These are phyloP conservation scores for Ceratocystis colombiana DNA, from an alignment of 2,329 filamentous ascomycete species.

Conservation along the genomic window DNA sequence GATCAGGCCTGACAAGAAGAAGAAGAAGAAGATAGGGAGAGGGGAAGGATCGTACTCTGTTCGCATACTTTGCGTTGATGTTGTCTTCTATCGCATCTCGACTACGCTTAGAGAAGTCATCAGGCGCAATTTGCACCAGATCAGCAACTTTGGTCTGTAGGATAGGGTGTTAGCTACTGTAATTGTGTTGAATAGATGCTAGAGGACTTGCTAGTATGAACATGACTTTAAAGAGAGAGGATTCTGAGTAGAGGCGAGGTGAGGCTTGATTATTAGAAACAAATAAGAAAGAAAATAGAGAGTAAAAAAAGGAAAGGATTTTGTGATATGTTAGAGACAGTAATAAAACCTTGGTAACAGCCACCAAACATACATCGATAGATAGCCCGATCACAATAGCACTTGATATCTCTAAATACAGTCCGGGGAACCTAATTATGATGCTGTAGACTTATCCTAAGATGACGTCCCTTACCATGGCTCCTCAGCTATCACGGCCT, in stretches of 20 bases:
- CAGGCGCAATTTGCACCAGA: slow-evolving; percentile 81
- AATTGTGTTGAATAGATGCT: neutral
- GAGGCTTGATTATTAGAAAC: slow-evolving; percentile 1
- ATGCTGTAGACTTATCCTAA: too few relatives aligned
- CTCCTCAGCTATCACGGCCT: neutral
- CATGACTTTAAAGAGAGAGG: slow-evolving; percentile 30
- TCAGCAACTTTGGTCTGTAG: slow-evolving; percentile 81
- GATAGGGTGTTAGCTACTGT: slow-evolving; percentile 7
- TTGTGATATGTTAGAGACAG: neutral
- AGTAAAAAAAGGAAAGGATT: neutral
- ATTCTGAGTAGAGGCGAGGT: too few relatives aligned
- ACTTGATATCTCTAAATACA: too few relatives aligned
- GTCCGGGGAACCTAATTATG: too few relatives aligned
- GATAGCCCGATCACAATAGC: too few relatives aligned
- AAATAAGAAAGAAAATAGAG: slow-evolving; percentile 7
- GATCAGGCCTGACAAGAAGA: too few relatives aligned
- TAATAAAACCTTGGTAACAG: too few relatives aligned
- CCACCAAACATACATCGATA: too few relatives aligned
- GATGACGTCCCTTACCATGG: too few relatives aligned
- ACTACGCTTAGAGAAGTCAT: slow-evolving; percentile 77
- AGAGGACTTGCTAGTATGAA: slow-evolving; percentile 41
- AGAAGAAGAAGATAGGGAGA: neutral
- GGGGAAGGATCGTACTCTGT: slow-evolving; percentile 50
- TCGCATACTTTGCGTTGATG: slow-evolving; percentile 93
- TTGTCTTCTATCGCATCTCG: slow-evolving; percentile 85